Percentiles rank a stretch among this genome's conserved stretches.
Evolutionary conservation across 139 green algal genomes (phyloP).

Genomic region (Chlamydomonas eustigma): DNA sequence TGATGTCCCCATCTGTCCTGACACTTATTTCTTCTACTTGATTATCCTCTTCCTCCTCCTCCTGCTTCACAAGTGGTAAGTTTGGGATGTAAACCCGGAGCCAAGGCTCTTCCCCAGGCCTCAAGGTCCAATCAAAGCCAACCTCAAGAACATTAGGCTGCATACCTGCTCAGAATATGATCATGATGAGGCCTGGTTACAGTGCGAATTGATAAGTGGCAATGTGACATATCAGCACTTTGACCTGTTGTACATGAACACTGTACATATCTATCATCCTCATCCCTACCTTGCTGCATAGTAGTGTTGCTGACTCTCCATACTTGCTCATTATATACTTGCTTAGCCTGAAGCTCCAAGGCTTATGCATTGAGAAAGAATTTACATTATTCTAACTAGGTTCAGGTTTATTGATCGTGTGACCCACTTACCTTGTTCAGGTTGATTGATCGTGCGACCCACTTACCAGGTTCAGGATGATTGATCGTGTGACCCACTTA

Average conservation of each 20-base stretch:
- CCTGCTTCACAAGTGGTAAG: not conserved
- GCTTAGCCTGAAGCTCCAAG: no score
- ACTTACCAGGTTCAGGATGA: no score
- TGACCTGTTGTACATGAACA: not conserved
- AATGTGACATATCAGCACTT: not conserved
- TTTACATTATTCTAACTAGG: no score
- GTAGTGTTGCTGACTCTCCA: not conserved
- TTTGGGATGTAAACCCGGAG: conserved; percentile 21
- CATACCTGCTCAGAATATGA: not conserved
- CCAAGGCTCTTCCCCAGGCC: conserved; percentile 8
- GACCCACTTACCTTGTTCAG: no score
- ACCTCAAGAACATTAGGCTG: conserved; percentile 22
- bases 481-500: not conserved
- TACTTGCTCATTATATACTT: not conserved
- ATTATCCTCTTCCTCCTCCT: not conserved
- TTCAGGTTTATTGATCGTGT: no score
- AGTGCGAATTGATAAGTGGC: no score
- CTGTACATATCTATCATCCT: not conserved
- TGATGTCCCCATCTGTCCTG: not conserved
- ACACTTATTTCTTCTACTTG: not conserved
- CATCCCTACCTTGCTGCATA: not conserved
- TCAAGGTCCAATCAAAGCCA: conserved; percentile 15
- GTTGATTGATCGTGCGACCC: no score
- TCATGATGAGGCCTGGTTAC: not conserved
- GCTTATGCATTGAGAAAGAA: no score